phyloP scores from a whole-genome alignment of 768 basidiomycete genomes.

The Polyporus arcularius region DNA sequence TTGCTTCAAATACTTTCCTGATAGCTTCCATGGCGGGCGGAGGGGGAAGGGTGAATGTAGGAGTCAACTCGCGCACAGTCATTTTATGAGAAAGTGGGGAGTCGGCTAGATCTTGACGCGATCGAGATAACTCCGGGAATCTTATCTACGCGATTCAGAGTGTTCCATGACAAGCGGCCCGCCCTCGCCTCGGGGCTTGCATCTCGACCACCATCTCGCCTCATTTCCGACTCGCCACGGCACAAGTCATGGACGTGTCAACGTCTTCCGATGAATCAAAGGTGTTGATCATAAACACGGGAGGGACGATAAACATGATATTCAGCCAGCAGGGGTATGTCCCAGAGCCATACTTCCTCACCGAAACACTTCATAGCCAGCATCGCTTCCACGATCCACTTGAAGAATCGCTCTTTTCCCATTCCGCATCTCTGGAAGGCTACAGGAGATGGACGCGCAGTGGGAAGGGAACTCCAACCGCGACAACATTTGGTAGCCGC shows the following conservation, averaged over 20 bases:
- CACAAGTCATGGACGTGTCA: constrained; percentile 45
- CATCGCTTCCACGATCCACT: constrained; percentile 90
- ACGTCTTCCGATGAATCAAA: constrained; percentile 66
- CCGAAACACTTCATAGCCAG: constrained; percentile 80
- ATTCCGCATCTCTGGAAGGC: constrained; percentile 75
- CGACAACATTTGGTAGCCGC: constrained; percentile 16
- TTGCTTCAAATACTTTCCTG: constrained; percentile 68
- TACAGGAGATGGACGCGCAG: constrained; percentile 76
- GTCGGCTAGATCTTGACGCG: constrained; percentile 4
- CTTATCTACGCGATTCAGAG: constrained; percentile 12
- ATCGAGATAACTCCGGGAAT: constrained; percentile 9
- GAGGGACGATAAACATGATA: constrained; percentile 90
- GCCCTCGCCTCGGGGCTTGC: neutral
- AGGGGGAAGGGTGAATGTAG: constrained; percentile 7
- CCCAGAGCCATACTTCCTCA: constrained; percentile 86
- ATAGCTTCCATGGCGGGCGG: constrained; percentile 63
- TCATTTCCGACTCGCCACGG: neutral
- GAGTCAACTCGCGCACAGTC: constrained; percentile 13
- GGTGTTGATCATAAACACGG: constrained; percentile 89
- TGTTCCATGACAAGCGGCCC: too few relatives aligned
- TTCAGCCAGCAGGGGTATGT: constrained; percentile 75
- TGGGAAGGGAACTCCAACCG: constrained; percentile 55
- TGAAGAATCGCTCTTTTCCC: constrained; percentile 83
- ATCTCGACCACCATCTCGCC: constrained; percentile 5
- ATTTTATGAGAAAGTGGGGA: constrained; percentile 12